A percentile compares a stretch with the other conserved stretches of the same genome.
phyloP scores from a whole-genome alignment of 164 flowering plant genomes.

The Litsea cubeba region DNA sequence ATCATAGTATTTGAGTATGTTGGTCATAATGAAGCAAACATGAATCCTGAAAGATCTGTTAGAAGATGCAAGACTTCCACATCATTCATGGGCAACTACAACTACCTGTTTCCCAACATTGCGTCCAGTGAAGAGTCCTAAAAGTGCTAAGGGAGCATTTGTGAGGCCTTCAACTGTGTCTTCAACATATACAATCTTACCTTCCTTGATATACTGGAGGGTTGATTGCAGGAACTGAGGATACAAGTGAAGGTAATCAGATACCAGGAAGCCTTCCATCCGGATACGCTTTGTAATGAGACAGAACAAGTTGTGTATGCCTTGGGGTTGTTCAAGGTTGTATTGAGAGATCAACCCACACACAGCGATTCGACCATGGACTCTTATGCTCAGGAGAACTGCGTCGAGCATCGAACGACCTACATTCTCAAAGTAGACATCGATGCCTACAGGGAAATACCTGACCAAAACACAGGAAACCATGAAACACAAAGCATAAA shows the following conservation, averaged over 20 bases:
- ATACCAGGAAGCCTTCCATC: constrained; percentile 29
- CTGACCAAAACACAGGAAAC: constrained; percentile 5
- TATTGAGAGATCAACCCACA: constrained; percentile 43
- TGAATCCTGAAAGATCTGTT: no score
- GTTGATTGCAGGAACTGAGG: constrained; percentile 30
- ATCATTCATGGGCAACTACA: constrained; percentile 18
- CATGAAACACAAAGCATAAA: no score
- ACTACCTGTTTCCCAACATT: constrained; percentile 32
- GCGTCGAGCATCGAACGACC: constrained; percentile 47
- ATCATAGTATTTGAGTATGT: no score
- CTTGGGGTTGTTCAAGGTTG: constrained; percentile 28
- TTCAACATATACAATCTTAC: constrained; percentile 26
- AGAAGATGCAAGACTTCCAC: neutral
- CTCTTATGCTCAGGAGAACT: constrained; percentile 32
- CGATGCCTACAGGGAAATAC: constrained; percentile 31
- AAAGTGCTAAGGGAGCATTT: constrained; percentile 22
- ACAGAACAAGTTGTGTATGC: constrained; percentile 23
- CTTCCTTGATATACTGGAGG: constrained; percentile 22
- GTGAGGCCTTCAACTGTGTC: constrained; percentile 27
- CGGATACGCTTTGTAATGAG: constrained; percentile 22
- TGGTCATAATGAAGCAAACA: no score
- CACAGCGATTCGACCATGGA: constrained; percentile 22
- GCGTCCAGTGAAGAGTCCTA: constrained; percentile 23
- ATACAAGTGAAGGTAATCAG: constrained; percentile 25
- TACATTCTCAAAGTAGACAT: constrained; percentile 38